Evolutionary conservation across 345 rosid species (phyloP), one percentile per base, ranked within the genome.

Genomic region (Tarenaya hassleriana): DNA sequence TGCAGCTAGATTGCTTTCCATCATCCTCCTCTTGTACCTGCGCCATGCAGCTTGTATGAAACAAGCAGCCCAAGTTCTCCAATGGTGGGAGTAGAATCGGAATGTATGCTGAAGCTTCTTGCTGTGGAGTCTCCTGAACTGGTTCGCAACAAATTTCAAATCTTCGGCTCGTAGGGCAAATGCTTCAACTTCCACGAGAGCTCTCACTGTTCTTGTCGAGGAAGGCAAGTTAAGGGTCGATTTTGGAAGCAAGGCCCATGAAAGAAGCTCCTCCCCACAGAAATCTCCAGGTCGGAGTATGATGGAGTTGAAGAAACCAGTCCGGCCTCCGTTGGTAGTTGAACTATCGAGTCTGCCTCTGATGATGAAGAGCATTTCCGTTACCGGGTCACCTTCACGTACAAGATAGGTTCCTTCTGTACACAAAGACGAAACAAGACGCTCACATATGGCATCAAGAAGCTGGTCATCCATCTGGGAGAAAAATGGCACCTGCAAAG

Each of bases 61-160:
- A 67, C 96, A 87, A 29, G 92, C 87, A 13, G 83, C 96, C 96
- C 96, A 91, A 43, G 89, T 84, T 68, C 98, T 80, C 98, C 98
- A 87, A 52, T 91, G 98, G 61, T 87, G 77, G 44, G 98, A 91
- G 65, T 87, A 81, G 46, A 84, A 87, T 39, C 95, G 74, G 61
- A 91, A 84, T 0, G 96, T 84, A 60, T 87, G 98, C 45, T 91
- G 98, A 60, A 86, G 84, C 68, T 79, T 84, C 80, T 91, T 91
- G 77, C 96, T 91, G 39, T 87, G 98, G 41, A 91, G 79, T 47
- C 96, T 77, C 46, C 95, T 73, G 58, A 91, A 90, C 52, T 90
- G 96, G 54, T 87, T 91, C 0, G 95, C 98, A 17, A 91, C 98
- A 47, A 81, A 91, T 68, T 79, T 91, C 42, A 87, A 80, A 70